Conservation (phyloP, 345 rosid species). For the Populus ilicifolia region DNA sequence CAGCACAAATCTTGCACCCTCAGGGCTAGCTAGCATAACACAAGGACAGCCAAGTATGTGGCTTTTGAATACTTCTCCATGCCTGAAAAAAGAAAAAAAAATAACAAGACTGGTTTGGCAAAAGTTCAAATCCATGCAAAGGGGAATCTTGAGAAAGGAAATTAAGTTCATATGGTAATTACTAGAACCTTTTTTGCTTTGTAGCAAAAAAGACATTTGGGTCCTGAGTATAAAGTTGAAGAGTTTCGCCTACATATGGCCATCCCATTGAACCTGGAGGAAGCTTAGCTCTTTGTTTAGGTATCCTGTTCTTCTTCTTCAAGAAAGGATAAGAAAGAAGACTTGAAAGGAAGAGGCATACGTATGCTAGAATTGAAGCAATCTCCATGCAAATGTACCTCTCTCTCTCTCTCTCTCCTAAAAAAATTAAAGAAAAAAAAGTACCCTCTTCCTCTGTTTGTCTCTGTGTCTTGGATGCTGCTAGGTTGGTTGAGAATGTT, state of each 20-base stretch:
- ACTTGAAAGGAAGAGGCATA: conserved; percentile 34
- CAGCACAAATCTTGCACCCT: conserved; percentile 45
- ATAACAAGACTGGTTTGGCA: background rate
- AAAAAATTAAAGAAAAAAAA: background rate
- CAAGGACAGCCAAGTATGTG: conserved; percentile 56
- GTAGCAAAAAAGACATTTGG: conserved; percentile 48
- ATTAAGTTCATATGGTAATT: background rate
- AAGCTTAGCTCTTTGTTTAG: conserved; percentile 18
- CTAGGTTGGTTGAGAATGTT: background rate
- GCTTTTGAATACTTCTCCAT: conserved; percentile 49
- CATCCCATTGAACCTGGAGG: conserved; percentile 65
- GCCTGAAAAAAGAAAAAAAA: conserved; percentile 15
- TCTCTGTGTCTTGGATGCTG: background rate
- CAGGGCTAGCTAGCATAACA: conserved; percentile 47
- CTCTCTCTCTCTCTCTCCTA: background rate
- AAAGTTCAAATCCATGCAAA: background rate
- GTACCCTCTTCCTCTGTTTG: background rate
- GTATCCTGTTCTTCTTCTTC: background rate
- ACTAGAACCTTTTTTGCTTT: conserved; percentile 35
- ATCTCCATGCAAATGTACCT: conserved; percentile 36
- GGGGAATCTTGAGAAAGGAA: background rate
- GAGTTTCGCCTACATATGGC: conserved; percentile 59
- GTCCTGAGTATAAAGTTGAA: conserved; percentile 46
- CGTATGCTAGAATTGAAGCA: conserved; percentile 21
- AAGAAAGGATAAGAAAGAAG: conserved; percentile 31